Conservation (phyloP, 2,329 filamentous ascomycete genomes). For the Myriangium duriaei region DNA sequence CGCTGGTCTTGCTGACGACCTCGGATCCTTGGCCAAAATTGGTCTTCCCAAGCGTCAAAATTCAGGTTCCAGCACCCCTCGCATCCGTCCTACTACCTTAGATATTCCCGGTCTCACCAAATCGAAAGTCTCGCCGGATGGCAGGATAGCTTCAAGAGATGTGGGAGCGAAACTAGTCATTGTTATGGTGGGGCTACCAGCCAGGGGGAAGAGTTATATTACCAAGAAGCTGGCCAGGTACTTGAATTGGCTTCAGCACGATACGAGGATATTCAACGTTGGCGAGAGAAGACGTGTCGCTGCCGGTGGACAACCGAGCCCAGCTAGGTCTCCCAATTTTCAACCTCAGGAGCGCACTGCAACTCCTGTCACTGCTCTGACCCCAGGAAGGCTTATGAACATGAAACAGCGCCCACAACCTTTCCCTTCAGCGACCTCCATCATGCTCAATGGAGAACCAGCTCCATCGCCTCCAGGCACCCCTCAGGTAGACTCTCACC, state of each 20-base stretch:
- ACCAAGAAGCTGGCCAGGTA: conserved; percentile 96
- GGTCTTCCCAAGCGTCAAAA: conserved; percentile 59
- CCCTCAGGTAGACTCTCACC: conserved; percentile 13
- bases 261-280: conserved; percentile 93
- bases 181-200: conserved; percentile 93
- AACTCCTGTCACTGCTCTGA: conserved; percentile 11
- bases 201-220: conserved; percentile 94
- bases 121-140: conserved; percentile 90
- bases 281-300: conserved; percentile 78
- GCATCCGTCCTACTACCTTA: conserved; percentile 81
- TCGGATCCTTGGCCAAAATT: conserved; percentile 14
- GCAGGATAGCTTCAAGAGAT: conserved; percentile 83
- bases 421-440: conserved; percentile 36
- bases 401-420: conserved; percentile 15
- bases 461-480: conserved; percentile 24
- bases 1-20: conserved; percentile 21
- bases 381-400: conserved; percentile 14
- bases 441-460: conserved; percentile 46
- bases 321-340: conserved; percentile 16
- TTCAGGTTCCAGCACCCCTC: conserved; percentile 65
- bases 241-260: conserved; percentile 93
- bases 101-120: conserved; percentile 95
- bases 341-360: conserved; percentile 20
- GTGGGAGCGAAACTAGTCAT: conserved; percentile 94
- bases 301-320: conserved; percentile 42